Base-by-base conservation (phyloP, 140 eudicot genomes). In the Stevia rebaudiana region DNA sequence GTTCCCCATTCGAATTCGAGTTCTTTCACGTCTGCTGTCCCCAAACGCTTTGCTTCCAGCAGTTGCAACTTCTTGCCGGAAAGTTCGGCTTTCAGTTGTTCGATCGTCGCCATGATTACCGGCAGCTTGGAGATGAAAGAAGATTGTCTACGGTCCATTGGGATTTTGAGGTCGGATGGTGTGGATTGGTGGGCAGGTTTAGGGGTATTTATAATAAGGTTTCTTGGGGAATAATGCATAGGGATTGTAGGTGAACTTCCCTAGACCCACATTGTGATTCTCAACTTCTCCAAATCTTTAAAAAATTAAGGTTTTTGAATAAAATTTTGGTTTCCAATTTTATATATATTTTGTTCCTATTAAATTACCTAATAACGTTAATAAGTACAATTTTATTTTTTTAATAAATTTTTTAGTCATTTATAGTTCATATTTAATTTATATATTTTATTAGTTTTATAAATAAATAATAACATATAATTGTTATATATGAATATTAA, bases 101-200 rank as follows among this genome's bases (percentile, higher is more conserved):
- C 61, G 25, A 70, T 13, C 1, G 61, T 70, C 5, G 40, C 49
- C 61, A 43, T 46, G 40, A 70, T 31, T 2, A 70, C 30, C 15
- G 75, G 68, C 15, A 70, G 61, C 40, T 70, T 70, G 19, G 60
- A 30, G 65, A 58, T 46, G 68, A 70, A 70, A 23, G 75, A 70
- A 6, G 75, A 46, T 30, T 70, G 74, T 60, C 74, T 64, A 2
- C 8, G 41, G 12, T 69, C 61, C 67, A 69, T 69, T 58, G 9
- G 6, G 4, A 35, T 30, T 30, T 30, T 47, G 5, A 4, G 2
- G 57, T 9, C 5, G 51, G 51, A 4, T 65, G 7, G 33, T 18
- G 23, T 7, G 17, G 43, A 17, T 36, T 57, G 63, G 18, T 18
- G 31, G 48, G 65, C 10, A 11, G 65, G 19, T 33, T 19, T 16